Base-by-base conservation (phyloP, 495 filamentous ascomycete genomes). In the Aspergillus baeticus region DNA sequence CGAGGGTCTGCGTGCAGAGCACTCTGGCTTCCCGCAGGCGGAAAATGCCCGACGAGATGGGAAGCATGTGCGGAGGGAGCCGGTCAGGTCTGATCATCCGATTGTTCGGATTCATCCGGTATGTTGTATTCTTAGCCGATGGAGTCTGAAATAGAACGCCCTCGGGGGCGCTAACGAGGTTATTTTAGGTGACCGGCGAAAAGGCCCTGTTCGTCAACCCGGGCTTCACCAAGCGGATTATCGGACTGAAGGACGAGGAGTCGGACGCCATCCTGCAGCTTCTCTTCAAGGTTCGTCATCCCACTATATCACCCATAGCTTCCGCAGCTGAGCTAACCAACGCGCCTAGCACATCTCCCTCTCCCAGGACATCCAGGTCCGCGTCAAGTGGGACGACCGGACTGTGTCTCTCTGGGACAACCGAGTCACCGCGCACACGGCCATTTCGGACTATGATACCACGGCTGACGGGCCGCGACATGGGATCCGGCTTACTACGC, bases 1-100 rank as follows among this genome's bases (percentile, higher is more conserved):
- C 2, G 86, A 91, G 54, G 77, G 81, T 21, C 75, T 92, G 42
- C 84, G 82, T 5, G 89, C 89, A 6, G 70, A 88, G 11, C 89
- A 92, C 67, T 87, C 84, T 13, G 86, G 86, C 23, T 78, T 87
- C 36, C 81, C 87, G 53, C 88, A 91, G 70, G 88, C 86, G 6
- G 79, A 84, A 17, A 83, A 83, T 26, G 82, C 87, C 3, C 75
- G 74, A 2, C 80, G 81, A 2, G 65, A 82, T 36, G 84, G 84
- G 3, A 82, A 84, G 13, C 75, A 79, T 33, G 85, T 91, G 5
- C 80, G 89, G 5, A 81, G 88, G 3, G 86, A 87, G 18, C 82
- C 86, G 1, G 76, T 90, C 35, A 80, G 71, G 39, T 84, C 81
- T 0, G 74, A 86, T 45, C 89, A 93, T 55, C 89, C 89, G 8